phyloP scores from a whole-genome alignment of 1,284 basidiomycete species.

The Irpex sp. region DNA sequence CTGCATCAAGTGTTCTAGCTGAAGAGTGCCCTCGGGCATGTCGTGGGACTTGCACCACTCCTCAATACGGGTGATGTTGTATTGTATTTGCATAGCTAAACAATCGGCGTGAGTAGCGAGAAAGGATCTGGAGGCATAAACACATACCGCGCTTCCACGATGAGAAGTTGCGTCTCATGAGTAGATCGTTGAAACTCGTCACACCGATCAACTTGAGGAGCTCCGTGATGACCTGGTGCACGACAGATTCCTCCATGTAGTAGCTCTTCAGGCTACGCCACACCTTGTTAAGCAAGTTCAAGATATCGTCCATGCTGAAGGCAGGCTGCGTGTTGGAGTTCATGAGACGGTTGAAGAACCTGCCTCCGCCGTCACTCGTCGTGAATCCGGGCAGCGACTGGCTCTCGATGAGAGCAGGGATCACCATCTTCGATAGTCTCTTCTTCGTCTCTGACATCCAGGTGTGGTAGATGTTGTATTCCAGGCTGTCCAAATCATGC shows the following conservation, averaged over 20 bases:
- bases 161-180: conserved; percentile 99
- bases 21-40: conserved; percentile 98
- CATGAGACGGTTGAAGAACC: conserved; percentile 91
- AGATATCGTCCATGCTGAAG: conserved; percentile 98
- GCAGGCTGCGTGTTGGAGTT: conserved; percentile 84
- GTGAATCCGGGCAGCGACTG: conserved; percentile 98
- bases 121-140: background rate
- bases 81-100: conserved; percentile 97
- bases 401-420: conserved; percentile 96
- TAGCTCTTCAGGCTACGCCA: conserved; percentile 99
- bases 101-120: background rate
- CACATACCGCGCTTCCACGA: conserved; percentile 96
- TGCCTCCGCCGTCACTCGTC: conserved; percentile 89
- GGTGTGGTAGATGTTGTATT: conserved; percentile 99
- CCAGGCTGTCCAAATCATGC: conserved; percentile 96
- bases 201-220: conserved; percentile 96
- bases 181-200: conserved; percentile 96
- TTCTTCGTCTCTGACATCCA: conserved; percentile 99
- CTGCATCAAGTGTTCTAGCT: conserved; percentile 99
- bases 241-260: conserved; percentile 97
- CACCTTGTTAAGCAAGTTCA: conserved; percentile 96
- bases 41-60: conserved; percentile 98
- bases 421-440: conserved; percentile 95
- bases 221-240: conserved; percentile 96
- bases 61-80: conserved; percentile 97